Conservation (phyloP, 495 filamentous ascomycete genomes). For the Trichoderma erinaceum region DNA sequence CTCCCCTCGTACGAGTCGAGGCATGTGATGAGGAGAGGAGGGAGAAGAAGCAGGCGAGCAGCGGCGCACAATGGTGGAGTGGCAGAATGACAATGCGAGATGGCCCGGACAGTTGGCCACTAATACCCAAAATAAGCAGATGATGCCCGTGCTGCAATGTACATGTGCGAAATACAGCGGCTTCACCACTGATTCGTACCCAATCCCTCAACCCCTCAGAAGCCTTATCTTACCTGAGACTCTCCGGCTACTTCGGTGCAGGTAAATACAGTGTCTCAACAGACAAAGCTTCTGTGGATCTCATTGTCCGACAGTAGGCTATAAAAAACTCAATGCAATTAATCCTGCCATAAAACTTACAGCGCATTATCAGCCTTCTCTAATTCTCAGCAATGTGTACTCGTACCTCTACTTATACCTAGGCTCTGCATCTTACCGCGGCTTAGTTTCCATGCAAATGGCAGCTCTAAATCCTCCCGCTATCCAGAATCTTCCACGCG, state of each 20-base stretch:
- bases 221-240: not conserved
- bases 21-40: not conserved
- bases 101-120: not conserved
- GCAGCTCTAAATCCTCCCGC: not conserved
- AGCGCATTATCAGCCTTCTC: no score
- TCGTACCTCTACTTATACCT: no score
- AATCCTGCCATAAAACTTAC: no score
- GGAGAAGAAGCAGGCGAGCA: not conserved
- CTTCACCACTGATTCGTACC: not conserved
- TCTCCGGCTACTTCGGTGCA: not conserved
- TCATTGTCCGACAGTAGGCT: not conserved
- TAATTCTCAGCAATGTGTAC: no score
- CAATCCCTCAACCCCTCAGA: not conserved
- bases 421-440: no score
- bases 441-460: not conserved
- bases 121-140: not conserved
- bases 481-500: not conserved
- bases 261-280: not conserved
- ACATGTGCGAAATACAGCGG: no score
- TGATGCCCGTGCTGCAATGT: no score
- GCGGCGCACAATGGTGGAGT: not conserved
- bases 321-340: not conserved
- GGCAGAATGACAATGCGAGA: not conserved
- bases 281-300: not conserved
- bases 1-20: not conserved